Base-by-base conservation (phyloP, 805 yeast species). In the Suhomyces vadensis region DNA sequence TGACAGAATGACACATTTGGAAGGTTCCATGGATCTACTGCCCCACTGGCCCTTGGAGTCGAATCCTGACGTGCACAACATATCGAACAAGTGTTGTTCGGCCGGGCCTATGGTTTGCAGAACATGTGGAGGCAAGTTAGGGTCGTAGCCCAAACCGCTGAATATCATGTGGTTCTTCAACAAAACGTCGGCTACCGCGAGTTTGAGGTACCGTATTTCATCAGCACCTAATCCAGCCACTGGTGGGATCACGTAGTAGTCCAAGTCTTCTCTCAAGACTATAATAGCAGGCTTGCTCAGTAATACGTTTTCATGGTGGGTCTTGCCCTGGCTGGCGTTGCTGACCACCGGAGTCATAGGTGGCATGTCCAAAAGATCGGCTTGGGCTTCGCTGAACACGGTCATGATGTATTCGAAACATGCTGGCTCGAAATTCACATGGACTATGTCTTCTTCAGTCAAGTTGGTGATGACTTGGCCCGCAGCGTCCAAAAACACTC, bases 41-140 rank as follows among this genome's bases (percentile, higher is more conserved):
- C 96, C 97, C 99, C 99, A 94, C 11, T 63, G 55, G 23, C 86
- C 88, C 16, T 72, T 71, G 9, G 76, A 65, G 3, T 70, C 64
- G 52, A 90, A 87, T 1, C 99, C 99, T 0, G 95, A 84, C 0
- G 92, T 76, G 56, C 97, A 90, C 43, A 94, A 75, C 99, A 94
- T 94, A 50, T 90, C 97, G 68, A 88, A 78, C 37, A 94, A 74
- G 64, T 92, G 98, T 64, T 87, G 92, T 63, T 94, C 99, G 0
- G 99, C 98, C 11, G 96, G 84, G 6, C 90, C 91, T 48, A 86
- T 64, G 26, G 69, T 71, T 52, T 79, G 81, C 2, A 73, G 74
- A 1, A 73, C 68, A 9, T 29, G 33, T 2, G 57, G 50, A 2
- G 61, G 58, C 22, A 55, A 38, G 21, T 54, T 46, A 2, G 63